phyloP scores from a whole-genome alignment of 257 asterid species.

The Craterostigma plantagineum region DNA sequence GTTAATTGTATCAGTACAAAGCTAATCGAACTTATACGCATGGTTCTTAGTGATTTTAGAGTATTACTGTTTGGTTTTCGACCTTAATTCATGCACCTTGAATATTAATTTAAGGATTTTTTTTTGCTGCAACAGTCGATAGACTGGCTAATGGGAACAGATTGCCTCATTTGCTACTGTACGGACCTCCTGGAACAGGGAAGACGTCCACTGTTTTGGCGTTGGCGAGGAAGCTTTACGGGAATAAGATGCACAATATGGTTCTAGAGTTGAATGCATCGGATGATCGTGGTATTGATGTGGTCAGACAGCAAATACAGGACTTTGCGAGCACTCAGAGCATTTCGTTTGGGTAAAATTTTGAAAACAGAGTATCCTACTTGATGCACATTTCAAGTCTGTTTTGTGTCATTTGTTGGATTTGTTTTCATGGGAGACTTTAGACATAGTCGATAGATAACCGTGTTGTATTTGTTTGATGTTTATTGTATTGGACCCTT shows the following conservation, averaged over 20 bases:
- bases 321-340: slow-evolving; percentile 98
- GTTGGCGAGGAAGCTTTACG: slow-evolving; percentile 77
- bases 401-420: too few relatives aligned
- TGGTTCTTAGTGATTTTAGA: not conserved
- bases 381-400: too few relatives aligned
- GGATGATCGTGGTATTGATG: slow-evolving; percentile 92
- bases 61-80: not conserved
- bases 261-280: slow-evolving; percentile 95
- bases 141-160: slow-evolving; percentile 79
- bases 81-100: not conserved
- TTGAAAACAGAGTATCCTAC: too few relatives aligned
- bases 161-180: slow-evolving; percentile 82
- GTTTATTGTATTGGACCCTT: not conserved
- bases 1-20: too few relatives aligned
- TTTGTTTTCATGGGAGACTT: too few relatives aligned
- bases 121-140: slow-evolving; percentile 41
- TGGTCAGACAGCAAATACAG: slow-evolving; percentile 96
- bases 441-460: too few relatives aligned
- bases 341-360: slow-evolving; percentile 63
- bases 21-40: too few relatives aligned
- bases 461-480: too few relatives aligned
- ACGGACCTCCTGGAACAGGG: slow-evolving; percentile 99
- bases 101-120: slow-evolving; percentile 3
- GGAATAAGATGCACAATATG: slow-evolving; percentile 72
- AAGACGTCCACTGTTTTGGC: slow-evolving; percentile 92